Evolutionary conservation across 106 monocot genomes (phyloP).

Genomic region (Narthecium ossifragum): DNA sequence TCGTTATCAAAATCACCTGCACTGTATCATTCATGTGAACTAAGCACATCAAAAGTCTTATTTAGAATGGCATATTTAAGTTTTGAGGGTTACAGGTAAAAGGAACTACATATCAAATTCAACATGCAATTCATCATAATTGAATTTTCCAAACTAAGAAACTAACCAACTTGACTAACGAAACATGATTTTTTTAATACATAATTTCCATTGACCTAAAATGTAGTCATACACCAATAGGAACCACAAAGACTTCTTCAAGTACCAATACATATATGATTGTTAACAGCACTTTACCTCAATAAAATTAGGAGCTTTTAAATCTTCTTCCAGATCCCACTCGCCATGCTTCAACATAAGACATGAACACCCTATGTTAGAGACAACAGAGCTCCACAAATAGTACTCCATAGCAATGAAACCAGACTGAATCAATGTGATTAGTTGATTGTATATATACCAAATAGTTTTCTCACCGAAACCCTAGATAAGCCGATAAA

Average conservation of each 20-base stretch:
- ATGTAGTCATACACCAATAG: no score
- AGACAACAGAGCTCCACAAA: background rate
- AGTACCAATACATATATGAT: no score
- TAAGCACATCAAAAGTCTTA: background rate
- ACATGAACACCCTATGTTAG: slow-evolving; percentile 2
- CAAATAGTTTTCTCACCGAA: background rate
- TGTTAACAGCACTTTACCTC: no score
- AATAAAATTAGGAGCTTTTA: slow-evolving; percentile 62
- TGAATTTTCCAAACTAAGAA: no score
- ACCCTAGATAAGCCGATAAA: background rate
- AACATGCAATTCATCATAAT: no score
- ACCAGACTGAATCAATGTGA: background rate
- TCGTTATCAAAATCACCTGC: slow-evolving; percentile 96
- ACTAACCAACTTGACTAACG: no score
- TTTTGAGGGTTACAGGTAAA: background rate
- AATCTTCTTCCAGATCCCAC: slow-evolving; percentile 79
- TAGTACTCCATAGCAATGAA: background rate
- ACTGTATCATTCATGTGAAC: background rate
- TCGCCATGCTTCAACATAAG: slow-evolving; percentile 67
- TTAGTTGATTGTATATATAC: background rate
- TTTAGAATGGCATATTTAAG: background rate
- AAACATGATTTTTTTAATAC: no score
- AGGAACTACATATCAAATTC: background rate
- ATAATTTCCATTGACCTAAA: no score
- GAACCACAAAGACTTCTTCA: no score